Conservation (phyloP, 2,329 filamentous ascomycete species). For the Trichoderma citrinoviride region DNA sequence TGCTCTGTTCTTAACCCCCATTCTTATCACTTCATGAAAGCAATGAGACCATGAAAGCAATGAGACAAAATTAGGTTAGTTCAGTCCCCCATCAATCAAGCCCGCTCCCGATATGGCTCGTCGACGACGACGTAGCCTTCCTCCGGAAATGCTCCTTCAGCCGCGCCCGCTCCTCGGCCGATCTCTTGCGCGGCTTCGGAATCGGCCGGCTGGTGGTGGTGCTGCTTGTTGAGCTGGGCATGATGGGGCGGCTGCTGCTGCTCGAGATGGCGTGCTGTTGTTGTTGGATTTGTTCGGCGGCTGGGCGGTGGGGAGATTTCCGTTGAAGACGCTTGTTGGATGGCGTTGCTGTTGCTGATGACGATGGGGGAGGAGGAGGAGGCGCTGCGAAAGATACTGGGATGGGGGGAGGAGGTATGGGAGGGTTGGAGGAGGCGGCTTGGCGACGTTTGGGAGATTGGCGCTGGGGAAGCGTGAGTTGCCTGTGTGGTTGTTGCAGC, state of each 20-base stretch:
- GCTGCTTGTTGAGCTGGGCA: conserved; percentile 10
- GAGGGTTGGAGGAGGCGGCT: background rate
- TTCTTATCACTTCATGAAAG: too few relatives aligned
- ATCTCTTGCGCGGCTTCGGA: conserved; percentile 22
- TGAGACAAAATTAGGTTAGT: background rate
- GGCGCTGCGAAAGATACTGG: background rate
- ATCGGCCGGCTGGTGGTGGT: conserved; percentile 1
- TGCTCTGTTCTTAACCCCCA: too few relatives aligned
- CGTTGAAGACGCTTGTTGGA: conserved; percentile 3
- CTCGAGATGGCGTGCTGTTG: background rate
- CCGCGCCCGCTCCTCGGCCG: conserved; percentile 28
- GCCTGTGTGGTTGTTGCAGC: background rate
- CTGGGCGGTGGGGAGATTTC: conserved; percentile 22
- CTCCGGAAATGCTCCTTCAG: conserved; percentile 32
- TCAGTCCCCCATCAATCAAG: background rate
- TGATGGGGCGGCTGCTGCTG: conserved; percentile 20
- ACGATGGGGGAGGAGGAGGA: background rate
- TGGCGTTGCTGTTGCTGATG: too few relatives aligned
- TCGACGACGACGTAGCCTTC: conserved; percentile 16
- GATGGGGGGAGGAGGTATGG: too few relatives aligned
- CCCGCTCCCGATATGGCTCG: background rate
- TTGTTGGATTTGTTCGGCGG: conserved; percentile 26
- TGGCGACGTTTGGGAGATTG: conserved; percentile 23
- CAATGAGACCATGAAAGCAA: background rate
- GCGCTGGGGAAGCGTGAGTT: conserved; percentile 1